A percentile compares a stretch with the other conserved stretches of the same genome.
Evolutionary conservation across 2,329 filamentous ascomycete genomes (phyloP).

Genomic region (Penicillium sp.): DNA sequence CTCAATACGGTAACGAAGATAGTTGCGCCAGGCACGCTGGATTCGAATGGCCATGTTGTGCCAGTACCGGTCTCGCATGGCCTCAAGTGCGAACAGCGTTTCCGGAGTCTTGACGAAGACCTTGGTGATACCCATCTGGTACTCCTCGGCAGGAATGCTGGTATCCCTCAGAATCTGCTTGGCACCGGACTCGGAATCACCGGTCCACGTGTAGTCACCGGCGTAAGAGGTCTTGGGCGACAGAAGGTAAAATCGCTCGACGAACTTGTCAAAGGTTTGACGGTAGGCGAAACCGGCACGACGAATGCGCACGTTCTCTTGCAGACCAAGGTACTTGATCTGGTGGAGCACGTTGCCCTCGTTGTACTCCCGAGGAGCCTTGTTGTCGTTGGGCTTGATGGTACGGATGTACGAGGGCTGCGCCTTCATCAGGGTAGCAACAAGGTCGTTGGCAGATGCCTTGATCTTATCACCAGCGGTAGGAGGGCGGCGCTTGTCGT

Average conservation of each 20-base stretch:
- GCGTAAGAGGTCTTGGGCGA: slow-evolving; percentile 95
- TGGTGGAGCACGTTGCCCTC: slow-evolving; percentile 91
- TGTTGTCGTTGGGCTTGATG: slow-evolving; percentile 99
- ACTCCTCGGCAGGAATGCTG: slow-evolving; percentile 91
- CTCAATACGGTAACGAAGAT: slow-evolving; percentile 87
- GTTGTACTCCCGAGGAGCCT: slow-evolving; percentile 92
- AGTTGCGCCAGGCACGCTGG: slow-evolving; percentile 95
- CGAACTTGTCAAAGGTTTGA: slow-evolving; percentile 97
- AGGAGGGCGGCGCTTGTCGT: slow-evolving; percentile 90
- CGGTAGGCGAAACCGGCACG: slow-evolving; percentile 95
- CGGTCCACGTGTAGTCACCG: slow-evolving; percentile 95
- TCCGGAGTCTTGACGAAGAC: slow-evolving; percentile 98
- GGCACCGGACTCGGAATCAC: slow-evolving; percentile 81
- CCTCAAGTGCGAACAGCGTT: slow-evolving; percentile 92
- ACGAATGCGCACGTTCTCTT: slow-evolving; percentile 97
- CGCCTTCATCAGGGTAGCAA: slow-evolving; percentile 94
- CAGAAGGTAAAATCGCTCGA: slow-evolving; percentile 92
- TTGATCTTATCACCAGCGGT: slow-evolving; percentile 97
- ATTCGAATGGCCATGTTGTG: slow-evolving; percentile 99
- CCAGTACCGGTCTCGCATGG: slow-evolving; percentile 98
- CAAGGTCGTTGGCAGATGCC: slow-evolving; percentile 88
- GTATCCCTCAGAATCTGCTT: slow-evolving; percentile 95
- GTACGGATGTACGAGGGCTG: slow-evolving; percentile 97
- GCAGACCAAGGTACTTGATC: slow-evolving; percentile 98
- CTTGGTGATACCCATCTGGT: slow-evolving; percentile 95